phyloP scores from a whole-genome alignment of 441 rosid species.

The Eutrema salsugineum region DNA sequence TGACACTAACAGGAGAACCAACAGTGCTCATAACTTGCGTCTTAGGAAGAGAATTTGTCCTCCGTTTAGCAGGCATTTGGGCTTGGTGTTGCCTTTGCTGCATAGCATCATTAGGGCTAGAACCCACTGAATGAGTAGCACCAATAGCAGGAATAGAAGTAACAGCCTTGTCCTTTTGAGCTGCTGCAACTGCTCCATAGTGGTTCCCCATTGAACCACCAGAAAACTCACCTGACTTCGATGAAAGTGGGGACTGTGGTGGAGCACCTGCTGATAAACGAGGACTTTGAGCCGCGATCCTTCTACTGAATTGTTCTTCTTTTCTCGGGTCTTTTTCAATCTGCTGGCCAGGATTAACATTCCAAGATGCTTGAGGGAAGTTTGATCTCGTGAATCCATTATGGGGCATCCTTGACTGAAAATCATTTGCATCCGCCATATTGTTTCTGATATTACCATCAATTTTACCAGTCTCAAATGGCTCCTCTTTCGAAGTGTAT shows the following conservation, averaged over 20 bases:
- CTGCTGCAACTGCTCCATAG: conserved; percentile 68
- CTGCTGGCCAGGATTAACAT: conserved; percentile 56
- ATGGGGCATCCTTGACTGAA: conserved; percentile 57
- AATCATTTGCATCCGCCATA: conserved; percentile 49
- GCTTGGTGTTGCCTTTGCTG: conserved; percentile 78
- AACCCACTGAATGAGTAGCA: conserved; percentile 66
- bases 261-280: conserved; percentile 72
- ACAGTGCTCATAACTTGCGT: conserved; percentile 72
- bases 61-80: conserved; percentile 59
- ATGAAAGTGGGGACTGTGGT: conserved; percentile 91
- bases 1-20: conserved; percentile 92
- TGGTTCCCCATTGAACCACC: conserved; percentile 83
- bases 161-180: conserved; percentile 76
- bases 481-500: conserved; percentile 73
- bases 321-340: conserved; percentile 61
- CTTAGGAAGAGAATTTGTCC: conserved; percentile 78
- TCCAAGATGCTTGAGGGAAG: conserved; percentile 68
- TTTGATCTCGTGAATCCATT: conserved; percentile 56
- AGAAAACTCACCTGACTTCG: conserved; percentile 98
- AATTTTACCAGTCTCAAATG: conserved; percentile 63
- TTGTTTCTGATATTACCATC: conserved; percentile 56
- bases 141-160: conserved; percentile 69
- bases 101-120: conserved; percentile 75
- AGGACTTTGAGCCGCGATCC: conserved; percentile 88
- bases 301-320: conserved; percentile 74